Conservation (phyloP, 2,329 filamentous ascomycete genomes). For the Trichoderma endophyticum region DNA sequence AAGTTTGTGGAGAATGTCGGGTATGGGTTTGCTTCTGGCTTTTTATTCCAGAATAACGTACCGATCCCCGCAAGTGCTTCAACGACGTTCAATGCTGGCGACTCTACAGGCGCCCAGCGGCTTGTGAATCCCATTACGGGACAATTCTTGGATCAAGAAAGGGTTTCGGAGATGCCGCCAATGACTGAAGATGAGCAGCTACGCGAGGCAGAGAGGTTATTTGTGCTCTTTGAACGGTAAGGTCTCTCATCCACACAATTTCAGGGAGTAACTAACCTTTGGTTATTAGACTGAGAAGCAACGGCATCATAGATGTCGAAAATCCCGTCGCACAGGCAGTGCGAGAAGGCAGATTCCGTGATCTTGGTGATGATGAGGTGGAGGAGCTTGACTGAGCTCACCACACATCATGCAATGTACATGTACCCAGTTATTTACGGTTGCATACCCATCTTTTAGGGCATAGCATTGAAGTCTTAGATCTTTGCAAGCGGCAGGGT, state of each 20-base stretch:
- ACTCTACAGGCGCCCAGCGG: conserved; percentile 32
- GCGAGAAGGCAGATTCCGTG: conserved; percentile 67
- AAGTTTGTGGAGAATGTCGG: conserved; percentile 88
- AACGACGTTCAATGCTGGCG: conserved; percentile 39
- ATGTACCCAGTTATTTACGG: neutral
- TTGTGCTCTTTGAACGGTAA: conserved; percentile 85
- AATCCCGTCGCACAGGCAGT: conserved; percentile 73
- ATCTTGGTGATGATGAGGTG: conserved; percentile 56
- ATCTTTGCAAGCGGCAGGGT: neutral
- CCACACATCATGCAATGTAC: neutral
- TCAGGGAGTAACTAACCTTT: conserved; percentile 21
- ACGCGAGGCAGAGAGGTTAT: conserved; percentile 82
- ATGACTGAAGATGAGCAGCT: conserved; percentile 95
- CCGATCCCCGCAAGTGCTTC: conserved; percentile 66
- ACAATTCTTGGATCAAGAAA: conserved; percentile 70
- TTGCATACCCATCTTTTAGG: neutral
- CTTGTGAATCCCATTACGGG: conserved; percentile 82
- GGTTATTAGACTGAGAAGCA: conserved; percentile 58
- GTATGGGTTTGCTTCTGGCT: conserved; percentile 90
- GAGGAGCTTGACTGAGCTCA: conserved; percentile 39
- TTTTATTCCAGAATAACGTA: conserved; percentile 80
- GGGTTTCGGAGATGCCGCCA: conserved; percentile 54
- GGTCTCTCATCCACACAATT: conserved; percentile 17
- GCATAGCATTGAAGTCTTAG: neutral
- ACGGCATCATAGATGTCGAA: conserved; percentile 71